Base-by-base conservation (phyloP, 2,329 filamentous ascomycete genomes). In the Paramyrothecium roridum region DNA sequence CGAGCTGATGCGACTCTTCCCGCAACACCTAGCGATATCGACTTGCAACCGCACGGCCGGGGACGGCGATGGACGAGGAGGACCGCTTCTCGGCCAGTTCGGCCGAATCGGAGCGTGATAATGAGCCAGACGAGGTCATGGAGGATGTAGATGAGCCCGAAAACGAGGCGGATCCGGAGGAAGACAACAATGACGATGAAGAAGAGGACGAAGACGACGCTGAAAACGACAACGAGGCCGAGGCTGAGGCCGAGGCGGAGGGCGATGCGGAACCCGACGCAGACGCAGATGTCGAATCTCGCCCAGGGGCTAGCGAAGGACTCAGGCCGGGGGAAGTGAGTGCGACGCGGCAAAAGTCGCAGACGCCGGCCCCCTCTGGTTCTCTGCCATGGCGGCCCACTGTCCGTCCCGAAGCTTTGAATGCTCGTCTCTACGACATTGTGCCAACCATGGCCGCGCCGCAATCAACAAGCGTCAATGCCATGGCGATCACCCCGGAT, bases 401-500 rank as follows among this genome's bases (percentile, higher is more conserved):
- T 51, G 80, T 92, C n/a, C 85, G 90, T 1, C 80, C 87, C 12
- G 92, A 96, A 67, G 89, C 86, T n/a, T 76, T 96, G 51, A 87
- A 82, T 2, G 93, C 95, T 16, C 77, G 81, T 45, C 84, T 89
- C 2, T 99, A 98, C 76, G 95, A 99, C 69, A 96, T 99, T 57
- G 89, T 96, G 1, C 95, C 95, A 2, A 98, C 95, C 21, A 98
- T 98, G 76, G 95, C 95, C 2, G 95, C 95, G 3, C 95, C 95
- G 1, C 93, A 97, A 70, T 90, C 91, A 59, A 99, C 95, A 3
- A 97, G 92, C 53, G 91, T 99, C 73, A 99, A 99, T 68, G 88
- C 92, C 11, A 84, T 99, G 56, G 87, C 92, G 22, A 88, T 95
- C 33, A 99, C 95, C 0, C 93, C 92, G 2, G 95, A 99, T 71